Evolutionary conservation across 208 protist genomes (phyloP).

Genomic region (Leishmania gerbilli): DNA sequence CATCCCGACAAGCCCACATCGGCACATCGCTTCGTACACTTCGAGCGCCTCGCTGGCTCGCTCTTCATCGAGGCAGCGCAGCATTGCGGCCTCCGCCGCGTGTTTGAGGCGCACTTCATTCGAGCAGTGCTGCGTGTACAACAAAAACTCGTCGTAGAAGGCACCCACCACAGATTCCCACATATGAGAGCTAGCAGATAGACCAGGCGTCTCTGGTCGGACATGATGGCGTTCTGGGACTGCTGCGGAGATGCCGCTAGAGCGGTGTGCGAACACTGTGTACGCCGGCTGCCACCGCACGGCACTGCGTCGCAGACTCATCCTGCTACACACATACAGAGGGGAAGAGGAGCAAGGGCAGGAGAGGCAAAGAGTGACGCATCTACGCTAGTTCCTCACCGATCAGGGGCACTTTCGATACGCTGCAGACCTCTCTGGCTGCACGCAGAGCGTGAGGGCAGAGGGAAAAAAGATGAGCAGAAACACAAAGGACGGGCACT

Average conservation of each 20-base stretch:
- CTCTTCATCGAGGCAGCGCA: slow-evolving; percentile 45
- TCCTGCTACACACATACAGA: background rate
- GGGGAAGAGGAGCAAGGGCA: background rate
- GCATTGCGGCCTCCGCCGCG: slow-evolving; percentile 47
- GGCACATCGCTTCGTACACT: slow-evolving; percentile 50
- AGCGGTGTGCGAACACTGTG: background rate
- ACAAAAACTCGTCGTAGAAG: slow-evolving; percentile 26
- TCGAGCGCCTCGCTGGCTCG: slow-evolving; percentile 57
- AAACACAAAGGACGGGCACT: background rate
- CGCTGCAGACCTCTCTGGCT: background rate
- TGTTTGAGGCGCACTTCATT: slow-evolving; percentile 8
- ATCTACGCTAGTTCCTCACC: background rate
- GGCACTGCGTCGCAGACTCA: slow-evolving; percentile 7
- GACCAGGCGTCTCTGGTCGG: slow-evolving; percentile 1
- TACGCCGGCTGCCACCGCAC: background rate
- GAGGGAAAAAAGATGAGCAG: background rate
- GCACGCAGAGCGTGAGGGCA: background rate
- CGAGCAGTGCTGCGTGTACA: slow-evolving; percentile 9
- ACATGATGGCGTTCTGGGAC: background rate
- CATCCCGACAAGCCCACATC: slow-evolving; percentile 30
- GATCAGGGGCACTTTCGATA: background rate
- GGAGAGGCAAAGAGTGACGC: background rate
- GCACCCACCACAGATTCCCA: slow-evolving; percentile 38
- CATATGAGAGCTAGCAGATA: slow-evolving; percentile 11
- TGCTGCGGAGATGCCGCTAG: background rate